A percentile compares a stretch with the other conserved stretches of the same genome.
Evolutionary conservation across 164 flowering plant species (phyloP).

Genomic region (Santalum album): DNA sequence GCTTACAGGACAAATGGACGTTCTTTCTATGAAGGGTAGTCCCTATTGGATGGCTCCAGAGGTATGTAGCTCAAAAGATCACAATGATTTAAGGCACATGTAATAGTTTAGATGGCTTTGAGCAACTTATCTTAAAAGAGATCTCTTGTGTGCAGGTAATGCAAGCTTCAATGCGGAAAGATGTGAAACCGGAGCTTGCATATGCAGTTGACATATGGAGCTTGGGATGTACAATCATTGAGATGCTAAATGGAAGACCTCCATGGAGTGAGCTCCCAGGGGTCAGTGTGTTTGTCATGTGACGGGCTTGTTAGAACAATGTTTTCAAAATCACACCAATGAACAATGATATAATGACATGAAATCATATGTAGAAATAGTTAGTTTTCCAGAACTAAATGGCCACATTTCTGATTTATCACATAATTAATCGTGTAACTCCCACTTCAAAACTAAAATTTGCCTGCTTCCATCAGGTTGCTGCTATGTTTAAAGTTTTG

Average conservation of each 20-base stretch:
- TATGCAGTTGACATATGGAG: slow-evolving; percentile 1
- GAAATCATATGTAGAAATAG: no score
- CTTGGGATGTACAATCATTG: slow-evolving; percentile 2
- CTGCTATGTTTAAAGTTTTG: not conserved
- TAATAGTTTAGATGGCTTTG: not conserved
- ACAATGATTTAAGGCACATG: not conserved
- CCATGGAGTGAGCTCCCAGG: not conserved
- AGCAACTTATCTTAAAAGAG: not conserved
- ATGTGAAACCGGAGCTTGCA: not conserved
- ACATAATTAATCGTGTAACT: not conserved
- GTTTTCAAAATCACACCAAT: no score
- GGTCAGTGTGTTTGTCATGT: not conserved
- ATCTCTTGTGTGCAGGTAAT: not conserved
- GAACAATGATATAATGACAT: not conserved
- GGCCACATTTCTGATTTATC: no score
- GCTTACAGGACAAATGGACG: not conserved
- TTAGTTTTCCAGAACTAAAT: no score
- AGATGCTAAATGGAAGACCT: slow-evolving; percentile 1
- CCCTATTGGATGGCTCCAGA: slow-evolving; percentile 3
- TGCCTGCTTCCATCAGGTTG: not conserved
- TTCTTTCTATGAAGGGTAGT: slow-evolving; percentile 1
- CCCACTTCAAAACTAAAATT: not conserved
- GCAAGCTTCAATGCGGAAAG: not conserved
- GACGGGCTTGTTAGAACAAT: no score
- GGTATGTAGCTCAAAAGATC: not conserved